These are phyloP conservation scores for Eucalyptus microcorys DNA, from an alignment of 345 rosid genomes.

Conservation along the genomic window DNA sequence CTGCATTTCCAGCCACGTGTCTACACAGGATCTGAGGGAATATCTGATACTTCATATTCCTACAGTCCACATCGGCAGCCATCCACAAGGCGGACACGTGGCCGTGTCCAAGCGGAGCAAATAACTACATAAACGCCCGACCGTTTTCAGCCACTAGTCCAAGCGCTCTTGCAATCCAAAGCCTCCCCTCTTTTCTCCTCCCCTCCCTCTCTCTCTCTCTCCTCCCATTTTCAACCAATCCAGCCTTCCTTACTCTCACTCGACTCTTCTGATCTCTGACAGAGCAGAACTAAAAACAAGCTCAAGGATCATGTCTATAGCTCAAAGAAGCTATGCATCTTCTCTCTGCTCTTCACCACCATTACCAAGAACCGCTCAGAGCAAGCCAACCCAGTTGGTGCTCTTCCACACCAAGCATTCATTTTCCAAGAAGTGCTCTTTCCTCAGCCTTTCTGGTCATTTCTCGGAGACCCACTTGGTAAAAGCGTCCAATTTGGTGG, in stretches of 20 bases:
- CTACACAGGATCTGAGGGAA: neutral
- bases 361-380: slow-evolving; percentile 22
- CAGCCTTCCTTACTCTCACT: neutral
- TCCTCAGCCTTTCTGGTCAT: slow-evolving; percentile 1
- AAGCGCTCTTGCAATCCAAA: slow-evolving; percentile 11
- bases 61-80: neutral
- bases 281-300: neutral
- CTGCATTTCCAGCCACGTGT: neutral
- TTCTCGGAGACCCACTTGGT: slow-evolving; percentile 21
- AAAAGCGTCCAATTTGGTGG: slow-evolving; percentile 16
- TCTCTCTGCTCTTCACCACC: slow-evolving; percentile 48
- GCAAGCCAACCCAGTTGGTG: neutral
- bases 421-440: slow-evolving; percentile 2
- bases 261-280: neutral
- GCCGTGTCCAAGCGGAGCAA: neutral
- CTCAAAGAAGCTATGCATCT: slow-evolving; percentile 22
- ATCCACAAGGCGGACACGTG: neutral
- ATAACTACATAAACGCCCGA: neutral
- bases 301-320: slow-evolving; percentile 40
- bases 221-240: neutral
- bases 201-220: neutral
- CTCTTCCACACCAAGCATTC: neutral
- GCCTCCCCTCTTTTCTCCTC: neutral
- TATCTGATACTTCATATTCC: neutral
- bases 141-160: slow-evolving; percentile 19